These are phyloP conservation scores for Bonia amplexicaulis DNA, from an alignment of 176 grass and related monocot genomes.

Conservation along the genomic window DNA sequence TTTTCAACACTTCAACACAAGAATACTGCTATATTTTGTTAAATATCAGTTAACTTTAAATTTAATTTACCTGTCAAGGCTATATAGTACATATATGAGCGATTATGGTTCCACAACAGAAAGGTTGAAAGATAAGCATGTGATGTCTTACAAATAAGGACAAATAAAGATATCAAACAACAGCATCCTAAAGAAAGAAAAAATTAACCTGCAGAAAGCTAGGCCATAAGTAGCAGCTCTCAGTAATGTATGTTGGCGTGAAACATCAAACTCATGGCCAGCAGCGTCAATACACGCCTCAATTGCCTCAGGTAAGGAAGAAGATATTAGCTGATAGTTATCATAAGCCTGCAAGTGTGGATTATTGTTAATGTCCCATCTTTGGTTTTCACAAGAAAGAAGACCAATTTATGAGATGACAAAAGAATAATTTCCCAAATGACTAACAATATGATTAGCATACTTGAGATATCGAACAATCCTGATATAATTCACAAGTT, in stretches of 20 bases:
- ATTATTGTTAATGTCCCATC: not conserved
- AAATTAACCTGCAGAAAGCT: slow-evolving; percentile 84
- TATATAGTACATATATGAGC: not conserved
- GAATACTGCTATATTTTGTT: not conserved
- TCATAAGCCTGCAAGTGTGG: slow-evolving; percentile 73
- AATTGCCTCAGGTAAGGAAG: slow-evolving; percentile 79
- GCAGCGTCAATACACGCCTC: slow-evolving; percentile 88
- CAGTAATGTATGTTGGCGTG: slow-evolving; percentile 74
- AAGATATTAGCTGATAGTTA: slow-evolving; percentile 76
- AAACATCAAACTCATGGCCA: slow-evolving; percentile 92
- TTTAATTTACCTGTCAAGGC: not conserved
- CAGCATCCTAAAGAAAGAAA: slow-evolving; percentile 8
- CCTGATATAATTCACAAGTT: slow-evolving; percentile 3
- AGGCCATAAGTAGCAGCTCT: slow-evolving; percentile 89
- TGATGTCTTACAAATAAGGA: slow-evolving; percentile 2
- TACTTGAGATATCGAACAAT: not conserved
- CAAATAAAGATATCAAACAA: not conserved
- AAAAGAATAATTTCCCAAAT: slow-evolving; percentile 8
- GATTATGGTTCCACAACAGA: not conserved
- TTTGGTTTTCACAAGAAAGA: slow-evolving; percentile 14
- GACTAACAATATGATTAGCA: not conserved
- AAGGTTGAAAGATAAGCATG: not conserved
- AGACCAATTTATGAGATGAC: slow-evolving; percentile 10
- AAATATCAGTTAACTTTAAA: not conserved
- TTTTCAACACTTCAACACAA: not conserved